Evolutionary conservation across 164 flowering plant species (phyloP), one percentile per base, ranked within the genome.

Genomic region (Vitis rupestris): DNA sequence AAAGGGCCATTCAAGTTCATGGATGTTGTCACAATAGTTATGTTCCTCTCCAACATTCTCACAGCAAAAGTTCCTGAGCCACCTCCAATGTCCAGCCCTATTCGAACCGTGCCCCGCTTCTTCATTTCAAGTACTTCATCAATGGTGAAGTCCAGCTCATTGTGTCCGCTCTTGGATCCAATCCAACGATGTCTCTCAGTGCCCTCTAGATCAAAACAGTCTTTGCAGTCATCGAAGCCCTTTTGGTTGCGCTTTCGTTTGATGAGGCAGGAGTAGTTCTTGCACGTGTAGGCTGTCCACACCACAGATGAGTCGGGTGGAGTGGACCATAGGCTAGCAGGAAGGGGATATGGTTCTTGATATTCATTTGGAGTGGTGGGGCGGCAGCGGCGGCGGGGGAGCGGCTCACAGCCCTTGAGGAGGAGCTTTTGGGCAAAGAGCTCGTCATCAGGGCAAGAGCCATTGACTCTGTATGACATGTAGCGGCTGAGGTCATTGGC

Each of bases 1-100:
- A 86, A 90, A 0, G 95, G 95, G n/a, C 84, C 91, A 17, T 85
- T 79, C 47, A 90, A 61, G 64, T 90, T 88, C 89, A 90, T 84
- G 0, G 91, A 80, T 9, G 88, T 84, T 0, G 96, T 86, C 2
- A 88, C 61, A 1, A 90, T 84, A 1, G 93, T 90, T 8, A 87
- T 63, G 72, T 86, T 86, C 56, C 82, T 73, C 61, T 84, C 86
- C 73, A 17, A 77, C 96, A 87, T 90, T 62, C 93, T 72, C 0
- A 78, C 85, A 0, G 93, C 93, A 57, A 90, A 88, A 0, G 88
- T 86, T 0, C 82, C 93, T 0, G 72, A 68, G 0, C 96, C 93
- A 9, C 93, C 91, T 8, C 93, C 93, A 4, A 90, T 83, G 71
- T 90, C 96, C 0, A 90, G 84, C 63, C 93, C 96, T 9, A 90